Percentiles rank a stretch among this genome's conserved stretches.
Conservation (phyloP, 768 basidiomycete genomes). For the Galerina sulciceps region DNA sequence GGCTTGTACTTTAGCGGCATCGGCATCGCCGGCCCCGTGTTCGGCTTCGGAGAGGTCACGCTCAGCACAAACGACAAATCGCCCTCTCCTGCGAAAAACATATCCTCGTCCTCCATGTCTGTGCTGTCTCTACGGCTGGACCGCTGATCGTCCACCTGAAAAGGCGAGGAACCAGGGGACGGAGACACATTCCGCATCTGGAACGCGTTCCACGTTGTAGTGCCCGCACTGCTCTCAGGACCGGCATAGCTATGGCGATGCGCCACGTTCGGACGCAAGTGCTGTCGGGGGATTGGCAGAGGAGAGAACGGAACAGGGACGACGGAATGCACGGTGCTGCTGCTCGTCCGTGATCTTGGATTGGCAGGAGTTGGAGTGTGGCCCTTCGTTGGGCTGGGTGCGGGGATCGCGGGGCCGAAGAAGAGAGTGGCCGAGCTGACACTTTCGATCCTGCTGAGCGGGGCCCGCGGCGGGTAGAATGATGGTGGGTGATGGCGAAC, state of each 20-base stretch:
- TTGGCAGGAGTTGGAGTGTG: conserved; percentile 2
- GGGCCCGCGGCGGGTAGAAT: conserved; percentile 34
- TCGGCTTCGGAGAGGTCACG: conserved; percentile 64
- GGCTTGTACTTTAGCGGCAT: conserved; percentile 72
- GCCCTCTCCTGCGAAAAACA: conserved; percentile 55
- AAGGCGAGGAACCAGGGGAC: conserved; percentile 59
- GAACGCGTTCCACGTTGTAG: conserved; percentile 41
- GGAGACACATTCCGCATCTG: conserved; percentile 41
- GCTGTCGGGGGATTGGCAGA: conserved; percentile 25
- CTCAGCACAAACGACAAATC: conserved; percentile 58
- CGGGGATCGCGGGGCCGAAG: conserved; percentile 63
- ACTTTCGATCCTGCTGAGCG: conserved; percentile 57
- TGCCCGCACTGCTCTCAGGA: conserved; percentile 36
- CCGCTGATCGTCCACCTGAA: conserved; percentile 20
- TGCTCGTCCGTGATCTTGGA: conserved; percentile 17
- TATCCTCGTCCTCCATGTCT: conserved; percentile 51
- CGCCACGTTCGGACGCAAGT: conserved; percentile 32
- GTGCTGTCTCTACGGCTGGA: conserved; percentile 31
- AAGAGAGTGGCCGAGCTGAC: conserved; percentile 66
- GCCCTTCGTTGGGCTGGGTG: not conserved
- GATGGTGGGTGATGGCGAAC: conserved; percentile 21
- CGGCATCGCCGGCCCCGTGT: conserved; percentile 49
- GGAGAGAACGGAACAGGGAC: not conserved
- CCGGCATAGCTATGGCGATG: conserved; percentile 75
- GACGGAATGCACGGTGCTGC: not conserved